Percentiles rank a stretch among this genome's conserved stretches.
Conservation (phyloP, 164 flowering plant genomes). For the Warburgia ugandensis region DNA sequence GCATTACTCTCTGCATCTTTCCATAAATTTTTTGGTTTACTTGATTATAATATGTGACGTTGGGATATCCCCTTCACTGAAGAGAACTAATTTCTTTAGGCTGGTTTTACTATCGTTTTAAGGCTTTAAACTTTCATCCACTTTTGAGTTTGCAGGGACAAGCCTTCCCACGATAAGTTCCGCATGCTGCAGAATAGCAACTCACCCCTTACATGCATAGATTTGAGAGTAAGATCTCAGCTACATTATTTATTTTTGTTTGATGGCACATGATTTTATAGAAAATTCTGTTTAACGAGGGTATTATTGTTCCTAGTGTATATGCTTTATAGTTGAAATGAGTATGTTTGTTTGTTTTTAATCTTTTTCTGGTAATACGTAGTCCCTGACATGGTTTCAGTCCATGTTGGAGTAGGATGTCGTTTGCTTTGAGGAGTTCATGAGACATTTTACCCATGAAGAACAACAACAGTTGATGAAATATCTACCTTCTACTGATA, state of each 20-base stretch:
- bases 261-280: background rate
- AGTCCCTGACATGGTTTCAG: conserved; percentile 16
- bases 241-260: background rate
- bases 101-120: background rate
- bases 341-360: too few species aligned
- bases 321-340: too few species aligned
- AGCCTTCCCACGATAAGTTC: conserved; percentile 35
- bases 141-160: conserved; percentile 44
- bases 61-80: too few species aligned
- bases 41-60: too few species aligned
- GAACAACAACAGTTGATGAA: conserved; percentile 63
- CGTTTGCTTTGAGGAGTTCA: conserved; percentile 56
- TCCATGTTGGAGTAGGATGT: conserved; percentile 53
- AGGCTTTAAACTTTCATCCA: background rate
- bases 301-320: too few species aligned
- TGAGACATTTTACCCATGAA: conserved; percentile 48
- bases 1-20: too few species aligned
- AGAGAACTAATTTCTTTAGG: too few species aligned
- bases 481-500: conserved; percentile 58
- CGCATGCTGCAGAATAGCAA: conserved; percentile 39
- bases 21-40: too few species aligned
- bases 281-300: background rate
- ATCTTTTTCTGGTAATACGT: too few species aligned
- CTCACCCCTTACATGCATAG: conserved; percentile 54
- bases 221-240: conserved; percentile 56